Evolutionary conservation across 2,329 filamentous ascomycete genomes (phyloP).

Genomic region (Dactylellina leptospora): DNA sequence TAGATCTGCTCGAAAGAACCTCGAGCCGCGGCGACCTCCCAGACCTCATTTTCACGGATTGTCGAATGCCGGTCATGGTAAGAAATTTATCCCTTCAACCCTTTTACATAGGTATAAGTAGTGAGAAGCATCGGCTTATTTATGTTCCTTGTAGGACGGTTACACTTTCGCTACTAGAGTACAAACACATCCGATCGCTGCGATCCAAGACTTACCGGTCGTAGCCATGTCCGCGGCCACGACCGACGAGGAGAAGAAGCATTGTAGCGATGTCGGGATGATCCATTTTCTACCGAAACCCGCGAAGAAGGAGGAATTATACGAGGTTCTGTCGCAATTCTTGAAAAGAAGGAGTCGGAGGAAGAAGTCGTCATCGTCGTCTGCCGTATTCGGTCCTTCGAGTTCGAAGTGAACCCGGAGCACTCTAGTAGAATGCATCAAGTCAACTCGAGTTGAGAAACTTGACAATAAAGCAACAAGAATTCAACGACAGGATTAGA

Average conservation of each 20-base stretch:
- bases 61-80: slow-evolving; percentile 50
- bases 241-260: slow-evolving; percentile 35
- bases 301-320: slow-evolving; percentile 43
- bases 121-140: no score
- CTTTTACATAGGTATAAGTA: background rate
- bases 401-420: slow-evolving; percentile 24
- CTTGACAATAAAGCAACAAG: no score
- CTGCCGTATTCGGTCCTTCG: background rate
- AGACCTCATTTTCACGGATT: slow-evolving; percentile 45
- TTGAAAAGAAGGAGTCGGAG: slow-evolving; percentile 15
- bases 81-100: background rate
- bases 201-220: slow-evolving; percentile 25
- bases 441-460: no score
- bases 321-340: slow-evolving; percentile 28
- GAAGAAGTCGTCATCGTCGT: slow-evolving; percentile 4
- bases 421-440: no score
- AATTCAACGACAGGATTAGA: no score
- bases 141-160: slow-evolving; percentile 25
- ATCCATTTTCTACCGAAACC: slow-evolving; percentile 43
- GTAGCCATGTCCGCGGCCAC: slow-evolving; percentile 49
- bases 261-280: slow-evolving; percentile 34
- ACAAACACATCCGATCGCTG: slow-evolving; percentile 29
- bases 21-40: slow-evolving; percentile 17
- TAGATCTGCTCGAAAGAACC: slow-evolving; percentile 28
- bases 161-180: slow-evolving; percentile 40